These are phyloP conservation scores for Umbelopsis sp. DNA, from an alignment of 192 early-diverging fungal genomes.

Conservation along the genomic window DNA sequence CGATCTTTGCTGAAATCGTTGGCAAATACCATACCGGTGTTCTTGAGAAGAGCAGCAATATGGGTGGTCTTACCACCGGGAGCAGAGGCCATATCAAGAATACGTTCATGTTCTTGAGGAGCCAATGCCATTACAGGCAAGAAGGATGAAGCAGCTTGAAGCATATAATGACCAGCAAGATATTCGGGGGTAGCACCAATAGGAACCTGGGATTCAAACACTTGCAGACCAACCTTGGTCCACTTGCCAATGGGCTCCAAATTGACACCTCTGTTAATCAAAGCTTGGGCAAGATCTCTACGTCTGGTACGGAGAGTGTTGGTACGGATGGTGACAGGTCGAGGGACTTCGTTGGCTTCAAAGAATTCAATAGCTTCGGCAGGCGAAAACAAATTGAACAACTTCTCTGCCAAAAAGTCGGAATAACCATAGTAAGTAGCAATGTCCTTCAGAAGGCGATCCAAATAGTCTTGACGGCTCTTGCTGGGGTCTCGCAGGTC, in stretches of 20 bases:
- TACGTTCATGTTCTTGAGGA: conserved; percentile 92
- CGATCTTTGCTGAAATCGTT: conserved; percentile 97
- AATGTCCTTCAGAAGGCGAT: conserved; percentile 88
- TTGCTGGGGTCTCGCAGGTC: conserved; percentile 75
- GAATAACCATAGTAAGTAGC: conserved; percentile 95
- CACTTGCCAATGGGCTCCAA: conserved; percentile 99
- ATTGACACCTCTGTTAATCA: conserved; percentile 96
- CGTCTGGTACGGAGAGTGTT: conserved; percentile 95
- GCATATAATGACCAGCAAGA: conserved; percentile 98
- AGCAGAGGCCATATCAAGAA: conserved; percentile 97
- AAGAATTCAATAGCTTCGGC: conserved; percentile 97
- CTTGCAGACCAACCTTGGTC: conserved; percentile 95
- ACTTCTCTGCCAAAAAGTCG: conserved; percentile 87
- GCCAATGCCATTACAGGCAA: conserved; percentile 95
- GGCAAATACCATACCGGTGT: conserved; percentile 96
- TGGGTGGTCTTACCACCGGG: conserved; percentile 99
- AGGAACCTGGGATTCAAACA: conserved; percentile 95
- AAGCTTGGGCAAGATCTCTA: conserved; percentile 90
- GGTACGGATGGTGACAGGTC: conserved; percentile 95
- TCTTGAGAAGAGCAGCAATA: conserved; percentile 94
- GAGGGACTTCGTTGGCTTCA: conserved; percentile 96
- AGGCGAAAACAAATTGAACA: conserved; percentile 89
- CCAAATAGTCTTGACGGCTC: conserved; percentile 84
- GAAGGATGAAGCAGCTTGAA: conserved; percentile 97
- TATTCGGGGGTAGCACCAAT: conserved; percentile 98